Base-by-base conservation (phyloP, 768 basidiomycete species). In the Antrodiella citrinella region DNA sequence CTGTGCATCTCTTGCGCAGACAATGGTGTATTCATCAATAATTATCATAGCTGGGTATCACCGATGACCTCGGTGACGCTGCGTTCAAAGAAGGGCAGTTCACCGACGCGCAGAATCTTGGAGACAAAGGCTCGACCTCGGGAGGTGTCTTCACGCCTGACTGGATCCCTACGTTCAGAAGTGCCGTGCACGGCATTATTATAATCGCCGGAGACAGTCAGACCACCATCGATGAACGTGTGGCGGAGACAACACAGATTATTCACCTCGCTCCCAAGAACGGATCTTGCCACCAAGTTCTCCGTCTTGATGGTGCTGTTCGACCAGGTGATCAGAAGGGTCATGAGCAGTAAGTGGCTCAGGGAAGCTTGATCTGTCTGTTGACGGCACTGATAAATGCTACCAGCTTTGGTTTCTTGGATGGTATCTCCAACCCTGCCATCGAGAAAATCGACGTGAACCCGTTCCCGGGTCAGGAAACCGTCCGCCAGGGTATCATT, bases 161-260 rank as follows among this genome's bases (percentile, higher is more conserved):
- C 54, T 81, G 80, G 80, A 69, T 76, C 3, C 61, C 66, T 0
- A 62, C 65, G 11, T 80, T 81, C 62, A 57, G 51, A 24, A 69
- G 55, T 51, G 71, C 55, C 54, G 69, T 80, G 30, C 70, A 82
- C 53, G 77, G 75, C 11, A 60, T 79, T 15, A 67, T 80, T 49
- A 56, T 80, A 35, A 63, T 81, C 45, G 70, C 78, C 22, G 76
- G 73, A 2, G 75, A 77, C 30, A 63, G 66, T 39, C 68, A 69
- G 40, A 55, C 49, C 13, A 69, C 67, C 0, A 62, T 74, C 40
- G 53, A 72, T 15, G 51, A 50, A 18, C 50, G 48, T 10, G 35
- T 54, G 13, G 45, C 41, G 20, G 21, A 43, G 7, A 44, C 59
- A 40, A 68, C 69, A 13, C 50, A 50, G 45, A 50, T 61, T 35